Evolutionary conservation across 441 rosid genomes (phyloP).

Genomic region (Brassica balearica): DNA sequence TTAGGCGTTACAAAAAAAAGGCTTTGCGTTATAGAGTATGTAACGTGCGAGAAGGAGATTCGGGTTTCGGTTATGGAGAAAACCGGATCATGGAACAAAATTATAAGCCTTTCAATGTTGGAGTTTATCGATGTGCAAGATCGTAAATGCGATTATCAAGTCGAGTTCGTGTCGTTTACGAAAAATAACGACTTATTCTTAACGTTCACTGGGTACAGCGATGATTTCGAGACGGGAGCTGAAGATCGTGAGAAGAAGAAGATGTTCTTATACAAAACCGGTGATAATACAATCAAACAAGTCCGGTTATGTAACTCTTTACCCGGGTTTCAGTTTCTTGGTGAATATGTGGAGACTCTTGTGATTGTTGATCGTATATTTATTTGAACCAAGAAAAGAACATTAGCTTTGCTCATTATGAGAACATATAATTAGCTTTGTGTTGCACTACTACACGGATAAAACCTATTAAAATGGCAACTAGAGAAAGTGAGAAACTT

Average conservation of each 20-base stretch:
- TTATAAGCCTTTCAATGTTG: constrained; percentile 30
- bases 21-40: constrained; percentile 31
- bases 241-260: constrained; percentile 4
- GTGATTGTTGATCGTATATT: constrained; percentile 9
- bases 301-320: background rate
- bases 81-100: constrained; percentile 36
- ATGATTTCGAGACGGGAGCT: background rate
- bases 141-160: constrained; percentile 3
- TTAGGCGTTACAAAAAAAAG: constrained; percentile 30
- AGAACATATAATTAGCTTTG: background rate
- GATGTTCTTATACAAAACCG: constrained; percentile 21
- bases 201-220: background rate
- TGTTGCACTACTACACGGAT: background rate
- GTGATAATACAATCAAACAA: constrained; percentile 1
- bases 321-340: constrained; percentile 10
- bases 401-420: background rate
- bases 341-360: constrained; percentile 35
- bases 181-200: constrained; percentile 30
- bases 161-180: constrained; percentile 33
- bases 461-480: background rate
- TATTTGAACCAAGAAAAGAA: constrained; percentile 8
- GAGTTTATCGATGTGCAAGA: constrained; percentile 5
- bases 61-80: constrained; percentile 34
- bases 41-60: constrained; percentile 23
- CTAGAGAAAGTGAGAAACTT: background rate